phyloP scores from a whole-genome alignment of 768 basidiomycete genomes.

The Leccinum truebloodii region DNA sequence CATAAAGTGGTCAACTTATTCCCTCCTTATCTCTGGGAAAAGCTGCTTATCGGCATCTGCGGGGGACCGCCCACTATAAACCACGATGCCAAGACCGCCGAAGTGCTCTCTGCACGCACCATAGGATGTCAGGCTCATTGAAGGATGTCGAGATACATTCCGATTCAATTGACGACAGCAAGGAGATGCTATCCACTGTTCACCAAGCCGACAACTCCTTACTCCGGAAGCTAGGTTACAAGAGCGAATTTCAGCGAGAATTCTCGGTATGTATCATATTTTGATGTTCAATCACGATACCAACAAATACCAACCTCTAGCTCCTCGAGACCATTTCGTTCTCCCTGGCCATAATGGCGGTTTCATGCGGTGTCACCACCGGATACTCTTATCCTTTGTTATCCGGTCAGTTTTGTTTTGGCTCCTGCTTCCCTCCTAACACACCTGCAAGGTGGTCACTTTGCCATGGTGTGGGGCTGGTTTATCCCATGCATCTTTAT shows the following conservation, averaged over 20 bases:
- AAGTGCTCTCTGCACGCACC: neutral
- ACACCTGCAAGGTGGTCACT: neutral
- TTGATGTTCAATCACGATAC: neutral
- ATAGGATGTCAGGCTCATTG: neutral
- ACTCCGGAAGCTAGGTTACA: slow-evolving; percentile 26
- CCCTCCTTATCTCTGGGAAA: slow-evolving; percentile 3
- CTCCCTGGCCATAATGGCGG: slow-evolving; percentile 25
- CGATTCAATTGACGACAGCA: neutral
- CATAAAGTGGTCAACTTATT: neutral
- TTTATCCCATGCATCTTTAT: slow-evolving; percentile 11
- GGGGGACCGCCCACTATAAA: neutral
- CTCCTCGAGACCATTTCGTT: slow-evolving; percentile 28
- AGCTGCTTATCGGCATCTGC: neutral
- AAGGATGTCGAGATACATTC: slow-evolving; percentile 1
- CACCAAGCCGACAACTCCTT: slow-evolving; percentile 21
- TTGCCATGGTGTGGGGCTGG: slow-evolving; percentile 10
- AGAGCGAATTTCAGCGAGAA: slow-evolving; percentile 28
- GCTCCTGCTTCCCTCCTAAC: neutral
- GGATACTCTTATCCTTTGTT: slow-evolving; percentile 2
- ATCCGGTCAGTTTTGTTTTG: neutral
- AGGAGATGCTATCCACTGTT: neutral
- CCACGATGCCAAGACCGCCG: neutral
- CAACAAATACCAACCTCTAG: neutral
- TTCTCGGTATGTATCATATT: slow-evolving; percentile 17
- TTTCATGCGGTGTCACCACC: slow-evolving; percentile 21